Evolutionary conservation across 139 green algal species (phyloP).

Genomic region (Nannochloris sp.): DNA sequence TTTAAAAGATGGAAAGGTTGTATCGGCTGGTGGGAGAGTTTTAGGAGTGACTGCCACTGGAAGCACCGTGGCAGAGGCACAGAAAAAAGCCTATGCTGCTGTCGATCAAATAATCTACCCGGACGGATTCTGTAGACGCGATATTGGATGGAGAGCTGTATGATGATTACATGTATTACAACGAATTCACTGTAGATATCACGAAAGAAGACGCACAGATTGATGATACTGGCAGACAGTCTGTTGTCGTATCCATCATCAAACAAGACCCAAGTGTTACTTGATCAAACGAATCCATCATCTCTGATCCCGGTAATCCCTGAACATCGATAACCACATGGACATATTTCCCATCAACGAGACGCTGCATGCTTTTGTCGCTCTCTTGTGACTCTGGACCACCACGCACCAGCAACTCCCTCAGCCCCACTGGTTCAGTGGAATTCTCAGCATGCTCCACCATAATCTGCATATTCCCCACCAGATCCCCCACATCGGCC

Average conservation of each 20-base stretch:
- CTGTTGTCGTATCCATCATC: background rate
- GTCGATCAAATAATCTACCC: slow-evolving; percentile 71
- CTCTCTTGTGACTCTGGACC: no score
- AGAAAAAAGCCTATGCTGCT: slow-evolving; percentile 67
- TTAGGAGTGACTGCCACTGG: slow-evolving; percentile 72
- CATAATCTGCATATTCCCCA: no score
- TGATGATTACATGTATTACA: slow-evolving; percentile 1
- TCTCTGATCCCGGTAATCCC: no score
- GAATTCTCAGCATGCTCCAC: no score
- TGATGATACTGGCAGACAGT: background rate
- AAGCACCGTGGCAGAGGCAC: slow-evolving; percentile 50
- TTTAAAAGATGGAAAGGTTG: slow-evolving; percentile 23
- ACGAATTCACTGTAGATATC: background rate
- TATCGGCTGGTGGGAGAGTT: slow-evolving; percentile 66
- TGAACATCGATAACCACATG: no score
- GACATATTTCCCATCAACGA: no score
- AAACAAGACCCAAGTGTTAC: background rate
- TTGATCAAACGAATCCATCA: slow-evolving; percentile 1
- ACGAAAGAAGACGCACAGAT: background rate
- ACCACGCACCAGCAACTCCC: no score
- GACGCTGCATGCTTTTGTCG: no score
- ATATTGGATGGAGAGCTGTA: slow-evolving; percentile 83
- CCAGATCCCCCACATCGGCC: no score
- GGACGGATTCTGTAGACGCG: slow-evolving; percentile 72
- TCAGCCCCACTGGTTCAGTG: no score